Evolutionary conservation across 768 basidiomycete species (phyloP).

Genomic region (Suillus americanus): DNA sequence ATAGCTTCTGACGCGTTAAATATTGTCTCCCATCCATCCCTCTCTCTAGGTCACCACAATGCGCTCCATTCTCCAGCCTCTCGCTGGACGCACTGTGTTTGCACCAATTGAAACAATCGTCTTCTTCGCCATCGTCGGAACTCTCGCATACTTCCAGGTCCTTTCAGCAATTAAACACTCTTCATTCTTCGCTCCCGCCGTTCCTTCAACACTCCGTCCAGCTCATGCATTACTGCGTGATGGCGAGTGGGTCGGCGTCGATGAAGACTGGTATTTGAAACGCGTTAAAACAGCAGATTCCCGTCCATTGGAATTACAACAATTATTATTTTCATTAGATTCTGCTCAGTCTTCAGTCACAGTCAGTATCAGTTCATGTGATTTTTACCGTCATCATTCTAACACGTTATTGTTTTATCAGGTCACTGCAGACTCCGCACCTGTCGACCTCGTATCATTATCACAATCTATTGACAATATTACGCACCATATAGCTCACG

Average conservation of each 20-base stretch:
- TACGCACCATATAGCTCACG: constrained; percentile 46
- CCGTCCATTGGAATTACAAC: constrained; percentile 66
- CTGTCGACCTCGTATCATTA: constrained; percentile 44
- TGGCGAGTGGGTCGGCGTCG: constrained; percentile 62
- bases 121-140: constrained; percentile 83
- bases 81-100: constrained; percentile 72
- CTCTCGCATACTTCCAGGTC: constrained; percentile 93
- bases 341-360: constrained; percentile 34
- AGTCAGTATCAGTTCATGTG: constrained; percentile 21
- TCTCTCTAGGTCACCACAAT: constrained; percentile 29
- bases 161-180: constrained; percentile 89
- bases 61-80: constrained; percentile 63
- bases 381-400: not conserved
- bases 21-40: constrained; percentile 1
- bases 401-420: constrained; percentile 9
- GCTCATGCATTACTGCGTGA: constrained; percentile 54
- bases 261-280: constrained; percentile 51
- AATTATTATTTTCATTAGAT: constrained; percentile 63
- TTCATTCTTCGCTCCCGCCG: constrained; percentile 64
- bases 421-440: constrained; percentile 31
- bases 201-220: constrained; percentile 50
- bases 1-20: not conserved
- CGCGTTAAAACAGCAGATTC: constrained; percentile 28
- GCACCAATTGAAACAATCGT: constrained; percentile 90
- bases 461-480: constrained; percentile 45